phyloP scores from a whole-genome alignment of 257 asterid genomes.

The Lycium ferocissimum region DNA sequence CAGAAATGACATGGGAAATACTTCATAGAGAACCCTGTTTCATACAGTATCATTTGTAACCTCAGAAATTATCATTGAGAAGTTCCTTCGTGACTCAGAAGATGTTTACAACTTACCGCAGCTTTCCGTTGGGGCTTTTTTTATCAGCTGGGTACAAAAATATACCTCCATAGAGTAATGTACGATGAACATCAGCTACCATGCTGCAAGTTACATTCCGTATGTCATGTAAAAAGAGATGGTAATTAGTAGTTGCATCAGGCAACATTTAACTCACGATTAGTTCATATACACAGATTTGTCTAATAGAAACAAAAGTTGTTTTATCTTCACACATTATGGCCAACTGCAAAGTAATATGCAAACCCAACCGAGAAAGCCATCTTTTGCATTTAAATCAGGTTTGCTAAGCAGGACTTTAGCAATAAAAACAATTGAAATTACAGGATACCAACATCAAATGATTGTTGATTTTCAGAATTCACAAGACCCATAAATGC shows the following conservation, averaged over 20 bases:
- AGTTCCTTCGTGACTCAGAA: neutral
- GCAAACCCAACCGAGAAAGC: neutral
- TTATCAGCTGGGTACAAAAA: conserved; percentile 97
- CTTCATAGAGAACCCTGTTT: conserved; percentile 92
- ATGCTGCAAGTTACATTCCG: conserved; percentile 53
- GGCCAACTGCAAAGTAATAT: neutral
- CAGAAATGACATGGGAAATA: conserved; percentile 97
- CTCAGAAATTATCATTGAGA: neutral
- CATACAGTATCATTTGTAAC: conserved; percentile 19
- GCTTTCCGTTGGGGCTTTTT: conserved; percentile 93
- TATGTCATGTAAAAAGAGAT: conserved; percentile 16
- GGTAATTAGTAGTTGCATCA: neutral
- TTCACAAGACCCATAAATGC: neutral
- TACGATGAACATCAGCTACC: conserved; percentile 99
- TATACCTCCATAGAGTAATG: conserved; percentile 95
- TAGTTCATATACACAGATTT: neutral
- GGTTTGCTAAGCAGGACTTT: neutral
- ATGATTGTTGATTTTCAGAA: neutral
- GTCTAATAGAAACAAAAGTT: neutral
- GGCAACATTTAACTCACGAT: neutral
- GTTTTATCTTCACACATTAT: neutral
- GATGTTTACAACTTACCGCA: conserved; percentile 56
- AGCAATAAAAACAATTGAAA: neutral
- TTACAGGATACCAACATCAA: neutral
- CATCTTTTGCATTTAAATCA: conserved; percentile 2